Conservation (phyloP, 805 yeast genomes). For the Komagataella kurtzmanii region DNA sequence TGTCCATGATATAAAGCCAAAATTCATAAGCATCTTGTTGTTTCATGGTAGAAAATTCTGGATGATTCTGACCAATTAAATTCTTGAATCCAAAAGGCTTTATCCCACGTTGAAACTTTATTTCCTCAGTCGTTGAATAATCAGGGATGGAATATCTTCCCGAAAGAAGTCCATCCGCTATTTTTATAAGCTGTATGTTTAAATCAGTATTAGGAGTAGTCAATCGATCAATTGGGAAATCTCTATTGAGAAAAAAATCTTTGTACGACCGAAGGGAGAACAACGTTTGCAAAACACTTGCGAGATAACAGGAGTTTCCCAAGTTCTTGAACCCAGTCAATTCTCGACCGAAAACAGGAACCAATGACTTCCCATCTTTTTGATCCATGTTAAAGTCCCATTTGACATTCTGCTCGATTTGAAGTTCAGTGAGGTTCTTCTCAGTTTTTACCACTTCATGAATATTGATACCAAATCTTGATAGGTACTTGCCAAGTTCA, state of each 20-base stretch:
- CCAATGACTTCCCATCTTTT: conserved; percentile 49
- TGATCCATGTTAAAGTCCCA: conserved; percentile 86
- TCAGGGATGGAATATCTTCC: conserved; percentile 63
- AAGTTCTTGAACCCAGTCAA: conserved; percentile 79
- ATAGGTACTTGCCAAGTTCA: conserved; percentile 29
- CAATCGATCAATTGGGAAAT: conserved; percentile 18
- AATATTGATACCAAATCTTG: conserved; percentile 56
- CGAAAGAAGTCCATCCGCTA: conserved; percentile 66
- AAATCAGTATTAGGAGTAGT: conserved; percentile 47
- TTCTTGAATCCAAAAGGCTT: conserved; percentile 66
- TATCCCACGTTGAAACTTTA: conserved; percentile 60
- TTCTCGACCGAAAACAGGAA: conserved; percentile 61
- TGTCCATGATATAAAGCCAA: conserved; percentile 50
- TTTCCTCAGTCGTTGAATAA: conserved; percentile 21
- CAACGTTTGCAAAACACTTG: conserved; percentile 66
- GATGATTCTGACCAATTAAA: conserved; percentile 63
- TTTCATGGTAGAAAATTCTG: conserved; percentile 72
- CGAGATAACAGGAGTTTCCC: conserved; percentile 88
- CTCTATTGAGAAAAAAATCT: conserved; percentile 22
- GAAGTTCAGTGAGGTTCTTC: conserved; percentile 76
- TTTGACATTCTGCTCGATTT: conserved; percentile 81
- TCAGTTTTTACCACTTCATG: conserved; percentile 55
- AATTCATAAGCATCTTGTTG: conserved; percentile 97
- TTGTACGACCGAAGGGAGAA: conserved; percentile 30
- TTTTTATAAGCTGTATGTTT: conserved; percentile 61